A percentile compares a stretch with the other conserved stretches of the same genome.
Conservation (phyloP, 768 basidiomycete genomes). For the Aureoboletus auriporus region DNA sequence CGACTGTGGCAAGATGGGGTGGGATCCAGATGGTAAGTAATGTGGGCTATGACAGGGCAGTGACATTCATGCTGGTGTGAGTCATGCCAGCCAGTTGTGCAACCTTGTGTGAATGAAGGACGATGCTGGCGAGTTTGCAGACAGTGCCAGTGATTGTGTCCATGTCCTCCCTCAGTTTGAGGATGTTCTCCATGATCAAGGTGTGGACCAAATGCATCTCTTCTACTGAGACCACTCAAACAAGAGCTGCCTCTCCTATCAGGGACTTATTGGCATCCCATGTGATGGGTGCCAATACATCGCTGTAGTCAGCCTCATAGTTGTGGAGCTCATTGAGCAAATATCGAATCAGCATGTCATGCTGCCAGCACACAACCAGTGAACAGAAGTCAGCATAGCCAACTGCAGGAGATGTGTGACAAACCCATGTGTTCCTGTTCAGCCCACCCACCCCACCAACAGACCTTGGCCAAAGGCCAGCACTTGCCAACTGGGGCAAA, state of each 20-base stretch:
- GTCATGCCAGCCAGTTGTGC: too few species aligned
- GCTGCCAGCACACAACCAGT: not conserved
- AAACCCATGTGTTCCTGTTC: conserved; percentile 32
- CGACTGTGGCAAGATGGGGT: too few species aligned
- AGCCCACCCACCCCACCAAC: conserved; percentile 45
- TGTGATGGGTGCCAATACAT: conserved; percentile 4
- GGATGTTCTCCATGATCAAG: not conserved
- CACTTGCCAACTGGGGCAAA: conserved; percentile 30
- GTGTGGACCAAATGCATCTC: not conserved
- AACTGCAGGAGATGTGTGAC: not conserved
- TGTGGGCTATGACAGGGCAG: too few species aligned
- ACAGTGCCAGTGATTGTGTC: not conserved
- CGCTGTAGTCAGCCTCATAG: conserved; percentile 23
- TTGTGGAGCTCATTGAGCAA: conserved; percentile 26
- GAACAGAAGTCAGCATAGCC: too few species aligned
- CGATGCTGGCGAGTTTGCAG: not conserved
- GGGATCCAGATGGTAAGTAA: too few species aligned
- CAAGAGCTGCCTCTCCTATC: not conserved
- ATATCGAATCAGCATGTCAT: conserved; percentile 17
- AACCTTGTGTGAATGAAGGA: too few species aligned
- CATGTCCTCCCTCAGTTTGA: not conserved
- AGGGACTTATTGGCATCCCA: not conserved
- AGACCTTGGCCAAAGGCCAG: conserved; percentile 33
- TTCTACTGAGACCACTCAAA: not conserved
- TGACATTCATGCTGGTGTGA: too few species aligned